Evolutionary conservation across 257 asterid genomes (phyloP).

Genomic region (Leptodermis oblonga): DNA sequence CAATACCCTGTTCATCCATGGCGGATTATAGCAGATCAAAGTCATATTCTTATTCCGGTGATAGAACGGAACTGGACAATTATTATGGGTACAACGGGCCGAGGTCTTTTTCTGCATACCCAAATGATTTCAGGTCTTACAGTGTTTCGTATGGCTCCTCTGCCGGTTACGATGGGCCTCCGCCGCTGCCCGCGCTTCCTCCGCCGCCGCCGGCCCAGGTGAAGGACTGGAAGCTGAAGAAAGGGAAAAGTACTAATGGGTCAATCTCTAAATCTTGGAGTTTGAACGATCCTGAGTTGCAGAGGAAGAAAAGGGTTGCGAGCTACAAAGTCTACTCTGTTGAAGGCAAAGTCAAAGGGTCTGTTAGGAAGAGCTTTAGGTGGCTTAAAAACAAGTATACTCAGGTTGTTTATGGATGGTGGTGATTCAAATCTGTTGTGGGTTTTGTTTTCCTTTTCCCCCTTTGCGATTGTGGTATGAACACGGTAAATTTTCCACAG

Average conservation of each 20-base stretch:
- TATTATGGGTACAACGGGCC: conserved; percentile 28
- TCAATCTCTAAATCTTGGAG: conserved; percentile 45
- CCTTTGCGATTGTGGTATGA: conserved; percentile 7
- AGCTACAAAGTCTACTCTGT: conserved; percentile 82
- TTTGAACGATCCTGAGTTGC: conserved; percentile 69
- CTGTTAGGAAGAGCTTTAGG: conserved; percentile 63
- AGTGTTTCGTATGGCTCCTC: conserved; percentile 39
- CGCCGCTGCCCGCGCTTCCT: neutral
- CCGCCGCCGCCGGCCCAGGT: conserved; percentile 22
- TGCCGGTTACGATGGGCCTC: conserved; percentile 18
- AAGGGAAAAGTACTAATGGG: conserved; percentile 38
- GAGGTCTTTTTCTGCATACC: conserved; percentile 10
- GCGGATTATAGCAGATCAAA: conserved; percentile 31
- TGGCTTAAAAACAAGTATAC: conserved; percentile 69
- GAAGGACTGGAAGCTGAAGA: conserved; percentile 60
- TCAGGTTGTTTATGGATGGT: conserved; percentile 64
- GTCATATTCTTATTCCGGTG: conserved; percentile 31
- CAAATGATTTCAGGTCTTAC: conserved; percentile 50
- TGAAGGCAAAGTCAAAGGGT: conserved; percentile 80
- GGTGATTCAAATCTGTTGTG: no score
- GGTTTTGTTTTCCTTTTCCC: neutral
- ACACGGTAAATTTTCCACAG: neutral
- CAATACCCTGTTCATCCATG: conserved; percentile 21
- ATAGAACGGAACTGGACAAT: conserved; percentile 28
- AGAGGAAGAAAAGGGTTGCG: conserved; percentile 88